Base-by-base conservation (phyloP, 2,329 filamentous ascomycete genomes). In the Ascochyta lentis region DNA sequence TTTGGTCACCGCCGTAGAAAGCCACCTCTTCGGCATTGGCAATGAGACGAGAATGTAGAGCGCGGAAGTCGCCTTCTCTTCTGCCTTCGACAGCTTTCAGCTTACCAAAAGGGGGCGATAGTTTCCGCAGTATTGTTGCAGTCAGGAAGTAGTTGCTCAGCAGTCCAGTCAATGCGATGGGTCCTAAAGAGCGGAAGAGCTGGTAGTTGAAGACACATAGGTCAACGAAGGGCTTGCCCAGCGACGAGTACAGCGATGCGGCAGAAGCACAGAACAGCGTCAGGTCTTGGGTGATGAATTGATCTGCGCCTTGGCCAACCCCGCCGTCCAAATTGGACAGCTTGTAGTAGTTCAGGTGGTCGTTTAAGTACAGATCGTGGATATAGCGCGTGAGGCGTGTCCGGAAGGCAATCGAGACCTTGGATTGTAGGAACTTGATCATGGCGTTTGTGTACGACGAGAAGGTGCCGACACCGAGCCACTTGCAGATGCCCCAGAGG, bases 181-280 rank as follows among this genome's bases (percentile, higher is more conserved):
- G 93, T 0, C 95, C 95, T 0, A 99, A 83, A 0, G 93, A 96
- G 33, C 89, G 89, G 76, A 96, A 96, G 0, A 99, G 85, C 75
- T 99, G 95, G 75, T 96, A 99, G 77, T 96, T 99, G 82, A 99
- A 99, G 42, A 98, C 95, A 64, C 93, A 91, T 2, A 99, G 83
- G 73, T 99, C 95, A n/a, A 99, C 91, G 63, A 97, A 87, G 0
- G 95, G 95, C 75, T 99, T 99, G n/a, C 95, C 95, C 3, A 99
- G 82, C 0, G 93, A 97, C 1, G 95, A 98, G 78, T 98, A 99
- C 5, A 99, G 80, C 22, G 92, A 91, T 15, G 95, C 93, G 1
- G 95, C 94, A 3, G 93, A 89, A 10, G 91, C 90, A 73, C 96
- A 99, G 79, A 99, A 99, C 1, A 96, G 82, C 0, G 95, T 98